Evolutionary conservation across 1,139 yeast species (phyloP), one percentile per base, ranked within the genome.

Genomic region (Taphrina sp.): DNA sequence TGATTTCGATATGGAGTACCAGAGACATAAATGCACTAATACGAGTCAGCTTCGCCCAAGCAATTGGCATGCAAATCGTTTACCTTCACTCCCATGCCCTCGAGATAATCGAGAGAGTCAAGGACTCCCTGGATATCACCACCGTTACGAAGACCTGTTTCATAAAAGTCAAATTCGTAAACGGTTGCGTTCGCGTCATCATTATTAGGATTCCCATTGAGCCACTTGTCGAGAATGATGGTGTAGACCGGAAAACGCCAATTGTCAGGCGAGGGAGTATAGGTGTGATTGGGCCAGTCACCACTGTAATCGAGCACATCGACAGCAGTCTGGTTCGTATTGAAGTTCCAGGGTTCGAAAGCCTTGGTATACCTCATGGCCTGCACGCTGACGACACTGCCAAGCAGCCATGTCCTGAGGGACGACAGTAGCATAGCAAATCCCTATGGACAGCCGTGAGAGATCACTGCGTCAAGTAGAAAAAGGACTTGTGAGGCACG

Each of bases 11-110:
- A 57, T 8, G 56, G 56, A n/a, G 59, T 54, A 12, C 59, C 59
- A 31, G 59, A 60, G 24, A 57, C 34, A 46, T 57, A 57, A 10
- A 57, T 28, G 26, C 49, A 41, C 54, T 49, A 42, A 22, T n/a
- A 20, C n/a, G 17, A 34, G 22, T 42, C 17, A 19, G 24, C 22
- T 37, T 33, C 4, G 8, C 12, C 8, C 5, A 5, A 12, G 22
- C 42, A 5, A 8, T 1, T 3, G 4, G 3, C 8, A 8, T 12
- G 14, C 10, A 16, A n/a, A 12, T 2, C 10, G n/a, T 46, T 14
- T 33, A 49, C 59, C 43, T 41, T 36, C 34, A 54, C 76, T 16
- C 59, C 59, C 43, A 57, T 46, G 17, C 58, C 55, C 29, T 57
- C 35, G 12, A 57, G 51, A 19, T 57, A 57, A 17, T 57, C 59